phyloP scores from a whole-genome alignment of 768 basidiomycete genomes.

The Leucosporidium creatinivorum region DNA sequence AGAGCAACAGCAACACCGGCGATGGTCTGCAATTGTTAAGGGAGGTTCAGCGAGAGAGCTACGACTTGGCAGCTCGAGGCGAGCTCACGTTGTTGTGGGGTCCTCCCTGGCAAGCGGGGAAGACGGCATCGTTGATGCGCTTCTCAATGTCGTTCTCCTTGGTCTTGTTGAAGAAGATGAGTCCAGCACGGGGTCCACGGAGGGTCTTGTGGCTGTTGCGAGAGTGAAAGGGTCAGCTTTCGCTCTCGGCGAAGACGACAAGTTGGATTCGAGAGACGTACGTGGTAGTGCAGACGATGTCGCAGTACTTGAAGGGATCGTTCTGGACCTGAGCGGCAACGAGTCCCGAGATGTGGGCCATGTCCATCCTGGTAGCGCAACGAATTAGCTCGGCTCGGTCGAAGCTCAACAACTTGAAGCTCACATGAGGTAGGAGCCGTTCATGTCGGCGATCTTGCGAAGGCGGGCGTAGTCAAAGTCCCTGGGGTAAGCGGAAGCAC shows the following conservation, averaged over 20 bases:
- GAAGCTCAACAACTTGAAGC: not conserved
- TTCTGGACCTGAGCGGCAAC: conserved; percentile 84
- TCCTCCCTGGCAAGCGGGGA: conserved; percentile 99
- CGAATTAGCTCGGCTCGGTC: conserved; percentile 8
- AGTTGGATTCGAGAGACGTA: conserved; percentile 43
- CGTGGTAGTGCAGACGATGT: conserved; percentile 97
- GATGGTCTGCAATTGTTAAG: conserved; percentile 61
- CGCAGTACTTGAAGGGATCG: conserved; percentile 90
- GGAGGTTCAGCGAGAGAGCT: conserved; percentile 1
- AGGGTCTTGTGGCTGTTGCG: conserved; percentile 83
- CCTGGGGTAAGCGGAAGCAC: conserved; percentile 95
- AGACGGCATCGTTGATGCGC: conserved; percentile 94
- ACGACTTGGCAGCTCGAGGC: not conserved
- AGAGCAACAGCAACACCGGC: conserved; percentile 90
- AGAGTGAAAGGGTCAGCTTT: not conserved
- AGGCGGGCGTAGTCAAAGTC: conserved; percentile 92
- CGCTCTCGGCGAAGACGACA: not conserved
- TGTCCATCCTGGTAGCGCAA: conserved; percentile 54
- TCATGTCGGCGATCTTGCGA: conserved; percentile 70
- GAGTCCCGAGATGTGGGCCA: conserved; percentile 94
- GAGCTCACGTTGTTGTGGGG: conserved; percentile 87
- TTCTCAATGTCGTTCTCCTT: conserved; percentile 86
- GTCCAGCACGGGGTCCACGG: conserved; percentile 91
- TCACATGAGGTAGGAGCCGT: conserved; percentile 80
- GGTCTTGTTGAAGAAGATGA: conserved; percentile 98